These are phyloP conservation scores for Malassezia nana DNA, from an alignment of 1,284 basidiomycete genomes.

Conservation along the genomic window DNA sequence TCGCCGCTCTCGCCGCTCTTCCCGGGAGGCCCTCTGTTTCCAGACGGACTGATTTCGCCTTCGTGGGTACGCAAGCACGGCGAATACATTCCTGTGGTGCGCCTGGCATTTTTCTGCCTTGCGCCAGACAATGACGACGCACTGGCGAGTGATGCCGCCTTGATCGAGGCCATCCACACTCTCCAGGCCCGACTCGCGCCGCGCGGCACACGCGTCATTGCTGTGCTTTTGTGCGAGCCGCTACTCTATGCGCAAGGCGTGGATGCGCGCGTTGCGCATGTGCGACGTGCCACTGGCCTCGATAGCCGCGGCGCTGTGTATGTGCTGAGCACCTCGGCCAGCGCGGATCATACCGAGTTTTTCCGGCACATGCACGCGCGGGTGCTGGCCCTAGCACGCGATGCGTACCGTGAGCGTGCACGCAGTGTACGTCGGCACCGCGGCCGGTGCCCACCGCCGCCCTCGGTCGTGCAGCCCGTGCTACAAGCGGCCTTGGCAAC, in stretches of 20 bases:
- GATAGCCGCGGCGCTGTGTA: conserved; percentile 86
- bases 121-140: conserved; percentile 47
- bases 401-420: conserved; percentile 84
- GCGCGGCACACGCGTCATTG: conserved; percentile 81
- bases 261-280: conserved; percentile 70
- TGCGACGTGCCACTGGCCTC: conserved; percentile 73
- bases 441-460: conserved; percentile 56
- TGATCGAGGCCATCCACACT: conserved; percentile 59
- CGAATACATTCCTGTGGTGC: conserved; percentile 77
- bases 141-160: conserved; percentile 56
- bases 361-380: conserved; percentile 66
- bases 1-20: conserved; percentile 84
- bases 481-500: conserved; percentile 20
- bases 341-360: conserved; percentile 58
- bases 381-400: conserved; percentile 72
- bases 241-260: conserved; percentile 59
- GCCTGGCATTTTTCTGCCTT: conserved; percentile 75
- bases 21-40: conserved; percentile 73
- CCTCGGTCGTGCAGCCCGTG: conserved; percentile 32
- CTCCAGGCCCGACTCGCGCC: conserved; percentile 70
- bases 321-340: conserved; percentile 70
- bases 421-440: conserved; percentile 82
- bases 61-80: conserved; percentile 96
- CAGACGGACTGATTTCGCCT: conserved; percentile 88
- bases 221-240: conserved; percentile 80